Evolutionary conservation across 306 rosid genomes (phyloP).

Genomic region (Elaeagnus macrophylla): DNA sequence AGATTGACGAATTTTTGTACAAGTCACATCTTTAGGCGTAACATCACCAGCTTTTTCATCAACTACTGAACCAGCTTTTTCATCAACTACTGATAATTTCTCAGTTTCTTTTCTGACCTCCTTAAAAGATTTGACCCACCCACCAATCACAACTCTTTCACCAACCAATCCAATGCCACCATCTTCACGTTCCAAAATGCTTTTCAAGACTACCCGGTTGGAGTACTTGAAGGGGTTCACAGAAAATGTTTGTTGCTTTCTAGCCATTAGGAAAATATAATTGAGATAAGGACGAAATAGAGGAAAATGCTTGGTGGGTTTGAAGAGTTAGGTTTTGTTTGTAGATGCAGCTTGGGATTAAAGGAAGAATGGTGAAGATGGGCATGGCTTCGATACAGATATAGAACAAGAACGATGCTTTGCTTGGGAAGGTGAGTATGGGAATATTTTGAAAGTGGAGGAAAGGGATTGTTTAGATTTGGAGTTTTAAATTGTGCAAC

Average conservation of each 20-base stretch:
- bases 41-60: background rate
- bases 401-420: slow-evolving; percentile 45
- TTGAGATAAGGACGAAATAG: slow-evolving; percentile 2
- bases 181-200: slow-evolving; percentile 30
- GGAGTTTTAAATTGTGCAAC: slow-evolving; percentile 21
- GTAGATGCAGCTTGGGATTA: background rate
- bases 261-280: slow-evolving; percentile 23
- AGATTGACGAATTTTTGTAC: slow-evolving; percentile 64
- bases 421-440: slow-evolving; percentile 34
- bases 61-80: no score
- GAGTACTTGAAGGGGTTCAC: slow-evolving; percentile 38
- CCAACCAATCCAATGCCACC: slow-evolving; percentile 31
- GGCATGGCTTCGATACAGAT: slow-evolving; percentile 23
- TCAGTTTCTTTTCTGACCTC: slow-evolving; percentile 26
- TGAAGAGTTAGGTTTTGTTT: background rate
- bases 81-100: no score
- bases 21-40: slow-evolving; percentile 33
- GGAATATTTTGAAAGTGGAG: slow-evolving; percentile 28
- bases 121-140: slow-evolving; percentile 86
- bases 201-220: slow-evolving; percentile 49
- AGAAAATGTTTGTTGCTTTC: slow-evolving; percentile 12
- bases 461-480: slow-evolving; percentile 65
- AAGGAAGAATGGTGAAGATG: slow-evolving; percentile 14
- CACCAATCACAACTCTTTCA: slow-evolving; percentile 54
- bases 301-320: slow-evolving; percentile 7